phyloP scores from a whole-genome alignment of 495 filamentous ascomycete species.

The Staphylotrichum tortipilum region DNA sequence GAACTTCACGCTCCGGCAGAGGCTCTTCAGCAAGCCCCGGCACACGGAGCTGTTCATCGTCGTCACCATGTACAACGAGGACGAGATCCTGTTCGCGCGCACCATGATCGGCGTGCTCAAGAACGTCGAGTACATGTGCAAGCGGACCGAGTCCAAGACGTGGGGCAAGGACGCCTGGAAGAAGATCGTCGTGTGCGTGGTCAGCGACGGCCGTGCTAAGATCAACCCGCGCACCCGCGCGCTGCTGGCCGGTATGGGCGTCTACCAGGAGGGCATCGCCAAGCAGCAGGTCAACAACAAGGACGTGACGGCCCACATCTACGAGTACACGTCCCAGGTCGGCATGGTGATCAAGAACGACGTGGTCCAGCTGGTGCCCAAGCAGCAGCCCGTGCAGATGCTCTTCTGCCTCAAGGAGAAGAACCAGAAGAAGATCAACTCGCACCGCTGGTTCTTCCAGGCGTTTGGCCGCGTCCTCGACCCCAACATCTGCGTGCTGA shows the following conservation, averaged over 20 bases:
- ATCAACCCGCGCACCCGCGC: conserved; percentile 90
- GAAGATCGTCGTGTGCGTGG: conserved; percentile 97
- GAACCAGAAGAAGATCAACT: conserved; percentile 99
- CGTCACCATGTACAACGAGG: conserved; percentile 99
- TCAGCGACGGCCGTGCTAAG: conserved; percentile 96
- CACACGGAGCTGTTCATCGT: conserved; percentile 97
- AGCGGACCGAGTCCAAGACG: conserved; percentile 79
- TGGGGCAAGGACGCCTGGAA: conserved; percentile 99
- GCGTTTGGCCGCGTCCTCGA: conserved; percentile 89
- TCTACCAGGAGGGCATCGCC: conserved; percentile 97
- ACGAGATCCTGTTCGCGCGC: conserved; percentile 90
- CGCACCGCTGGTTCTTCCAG: conserved; percentile 98
- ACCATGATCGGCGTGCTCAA: conserved; percentile 98
- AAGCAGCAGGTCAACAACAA: conserved; percentile 97
- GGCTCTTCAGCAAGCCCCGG: conserved; percentile 83
- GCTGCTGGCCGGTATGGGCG: conserved; percentile 84
- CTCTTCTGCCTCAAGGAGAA: conserved; percentile 99
- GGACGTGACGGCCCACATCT: conserved; percentile 96
- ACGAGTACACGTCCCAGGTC: conserved; percentile 97
- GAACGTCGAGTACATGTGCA: conserved; percentile 97
- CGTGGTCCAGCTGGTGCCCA: conserved; percentile 70
- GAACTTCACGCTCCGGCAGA: conserved; percentile 89
- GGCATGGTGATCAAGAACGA: conserved; percentile 80
- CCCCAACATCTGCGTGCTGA: conserved; percentile 91
- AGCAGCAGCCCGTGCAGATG: conserved; percentile 82